Conservation (phyloP, 805 yeast genomes). For the Pichia cephalocereana region DNA sequence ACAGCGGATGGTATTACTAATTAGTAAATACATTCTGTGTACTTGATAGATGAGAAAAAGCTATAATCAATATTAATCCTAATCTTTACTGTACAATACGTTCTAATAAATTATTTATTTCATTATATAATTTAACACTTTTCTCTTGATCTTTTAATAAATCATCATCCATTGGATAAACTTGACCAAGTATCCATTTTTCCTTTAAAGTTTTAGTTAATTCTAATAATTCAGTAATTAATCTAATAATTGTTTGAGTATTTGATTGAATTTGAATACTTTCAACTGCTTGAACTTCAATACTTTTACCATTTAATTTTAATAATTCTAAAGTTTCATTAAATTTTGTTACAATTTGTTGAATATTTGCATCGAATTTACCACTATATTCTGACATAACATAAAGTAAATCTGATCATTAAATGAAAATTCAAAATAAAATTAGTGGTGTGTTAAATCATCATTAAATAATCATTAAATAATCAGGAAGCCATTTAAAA, state of each 20-base stretch:
- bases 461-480: too few species aligned
- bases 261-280: conserved; percentile 47
- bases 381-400: not conserved
- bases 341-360: conserved; percentile 41
- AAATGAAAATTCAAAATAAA: too few species aligned
- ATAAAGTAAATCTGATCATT: too few species aligned
- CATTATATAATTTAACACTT: conserved; percentile 22
- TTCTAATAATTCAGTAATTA: conserved; percentile 43
- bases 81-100: conserved; percentile 19
- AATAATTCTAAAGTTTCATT: conserved; percentile 45
- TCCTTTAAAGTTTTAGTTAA: conserved; percentile 43
- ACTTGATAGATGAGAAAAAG: too few species aligned
- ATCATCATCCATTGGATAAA: conserved; percentile 25
- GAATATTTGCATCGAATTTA: conserved; percentile 40
- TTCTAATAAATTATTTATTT: conserved; percentile 28
- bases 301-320: conserved; percentile 24
- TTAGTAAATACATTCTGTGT: too few species aligned
- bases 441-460: too few species aligned
- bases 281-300: conserved; percentile 38
- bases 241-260: conserved; percentile 39
- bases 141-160: conserved; percentile 10
- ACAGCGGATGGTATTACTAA: too few species aligned
- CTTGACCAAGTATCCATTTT: conserved; percentile 49
- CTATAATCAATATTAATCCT: too few species aligned
- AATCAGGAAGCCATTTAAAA: not conserved